These are phyloP conservation scores for Coelastrella sp. DNA, from an alignment of 139 green algal species.

Conservation along the genomic window DNA sequence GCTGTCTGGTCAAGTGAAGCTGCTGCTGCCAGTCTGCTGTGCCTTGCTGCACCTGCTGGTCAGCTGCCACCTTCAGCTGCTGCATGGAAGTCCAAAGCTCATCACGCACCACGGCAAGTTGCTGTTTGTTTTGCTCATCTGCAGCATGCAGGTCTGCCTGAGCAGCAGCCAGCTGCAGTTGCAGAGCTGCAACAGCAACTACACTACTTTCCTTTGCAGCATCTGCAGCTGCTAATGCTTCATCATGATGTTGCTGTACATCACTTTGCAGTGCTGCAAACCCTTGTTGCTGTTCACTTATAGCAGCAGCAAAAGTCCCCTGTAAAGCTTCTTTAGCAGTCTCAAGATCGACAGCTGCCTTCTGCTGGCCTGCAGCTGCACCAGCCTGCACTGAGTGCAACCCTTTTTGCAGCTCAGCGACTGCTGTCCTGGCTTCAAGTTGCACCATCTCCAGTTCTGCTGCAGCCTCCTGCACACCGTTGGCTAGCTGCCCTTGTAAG, in stretches of 20 bases:
- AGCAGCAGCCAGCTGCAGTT: neutral
- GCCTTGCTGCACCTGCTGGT: neutral
- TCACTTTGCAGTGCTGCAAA: neutral
- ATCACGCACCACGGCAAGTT: neutral
- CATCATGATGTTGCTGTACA: too few species aligned
- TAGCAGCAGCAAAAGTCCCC: slow-evolving; percentile 1
- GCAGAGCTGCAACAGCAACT: neutral
- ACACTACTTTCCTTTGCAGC: neutral
- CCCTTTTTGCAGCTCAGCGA: neutral
- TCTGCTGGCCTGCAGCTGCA: neutral
- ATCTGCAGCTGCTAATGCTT: neutral
- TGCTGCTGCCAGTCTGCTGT: slow-evolving; percentile 18
- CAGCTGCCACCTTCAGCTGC: neutral
- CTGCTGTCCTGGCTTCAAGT: neutral
- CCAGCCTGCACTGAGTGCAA: neutral
- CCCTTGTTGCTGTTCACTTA: neutral
- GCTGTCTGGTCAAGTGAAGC: slow-evolving; percentile 2
- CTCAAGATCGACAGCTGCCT: neutral
- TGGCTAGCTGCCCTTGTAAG: neutral
- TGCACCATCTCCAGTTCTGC: neutral
- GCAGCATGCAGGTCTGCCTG: neutral
- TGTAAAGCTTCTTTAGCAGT: neutral
- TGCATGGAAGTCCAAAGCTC: neutral
- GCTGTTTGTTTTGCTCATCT: neutral
- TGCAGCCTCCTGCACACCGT: neutral